Base-by-base conservation (phyloP, 1,284 basidiomycete genomes). In the Pholiota adiposa region DNA sequence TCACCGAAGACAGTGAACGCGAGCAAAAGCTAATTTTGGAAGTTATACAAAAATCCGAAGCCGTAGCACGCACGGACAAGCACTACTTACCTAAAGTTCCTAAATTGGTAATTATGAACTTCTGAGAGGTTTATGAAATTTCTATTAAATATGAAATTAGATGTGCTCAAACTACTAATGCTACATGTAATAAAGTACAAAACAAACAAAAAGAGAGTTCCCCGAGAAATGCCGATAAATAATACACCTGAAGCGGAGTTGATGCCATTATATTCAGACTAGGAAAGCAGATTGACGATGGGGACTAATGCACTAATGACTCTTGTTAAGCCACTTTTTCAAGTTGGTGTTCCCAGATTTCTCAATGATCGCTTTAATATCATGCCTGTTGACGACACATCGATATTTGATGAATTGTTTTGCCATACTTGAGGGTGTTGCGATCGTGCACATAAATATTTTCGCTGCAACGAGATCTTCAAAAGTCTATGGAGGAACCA, bases 251-350 rank as follows among this genome's bases (percentile, higher is more conserved):
- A n/a, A n/a, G n/a, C n/a, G n/a, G n/a, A n/a, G n/a, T n/a, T n/a
- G n/a, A n/a, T n/a, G n/a, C n/a, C n/a, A n/a, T n/a, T n/a, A n/a
- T n/a, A n/a, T n/a, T n/a, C n/a, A n/a, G n/a, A n/a, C n/a, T n/a
- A n/a, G n/a, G n/a, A n/a, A n/a, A n/a, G n/a, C n/a, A 4, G 29
- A 31, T 31, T 31, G 5, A 31, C 11, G 29, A 31, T 31, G 29
- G 29, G 29, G 11, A 11, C 5, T 5, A 31, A 31, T 4, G 29
- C 29, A 11, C 11, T 11, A 31, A 5, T 31, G 29, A 12, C 36
- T 38, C 65, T 86, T 90, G 51, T 73, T 83, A 56, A 92, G 77
- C 91, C 92, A 93, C 68, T 89, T 90, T 70, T 83, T 90, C 58
- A 93, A 71, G 65, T 81, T 88, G n/a, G 85, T 83, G 67, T 91